Evolutionary conservation across 257 asterid species (phyloP), one percentile per base, ranked within the genome.

Genomic region (Solanum ossicruentum): DNA sequence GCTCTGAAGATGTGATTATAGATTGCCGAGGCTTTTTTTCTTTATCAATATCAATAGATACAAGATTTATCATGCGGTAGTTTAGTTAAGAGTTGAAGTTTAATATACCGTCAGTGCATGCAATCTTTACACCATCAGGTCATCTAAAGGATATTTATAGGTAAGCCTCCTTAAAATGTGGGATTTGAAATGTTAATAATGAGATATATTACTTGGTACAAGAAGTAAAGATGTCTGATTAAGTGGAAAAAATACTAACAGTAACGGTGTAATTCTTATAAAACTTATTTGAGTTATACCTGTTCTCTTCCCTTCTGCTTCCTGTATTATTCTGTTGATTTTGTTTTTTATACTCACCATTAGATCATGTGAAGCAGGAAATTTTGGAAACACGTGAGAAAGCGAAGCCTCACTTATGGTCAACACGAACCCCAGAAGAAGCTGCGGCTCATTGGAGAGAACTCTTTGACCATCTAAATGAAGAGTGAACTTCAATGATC

Each of bases 321-420:
- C 41, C 63, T 51, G 82, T 77, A 26, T 41, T 51, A 16, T 51
- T 77, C 51, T 23, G 45, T 77, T 77, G 81, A 51, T 51, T 77
- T 26, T 77, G 82, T 77, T 77, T 47, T 16, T 51, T 26, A 51
- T 77, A 23, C 82, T 51, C 63, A 77, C 63, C 82, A 51, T 67
- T 83, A 58, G 12, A 67, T 83, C 69, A 52, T 45, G 47, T 82
- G 80, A 65, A 83, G 51, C 85, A 83, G 85, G 81, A 83, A 67
- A 83, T 83, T 86, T 79, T 92, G 57, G 89, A 86, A 85, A 16
- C 12, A 17, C 93, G 94, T 3, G 91, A 92, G 88, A 90, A 90
- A 88, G 20, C 84, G 8, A 67, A 86, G 89, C 88, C 85, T 84
- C 96, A 91, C 63, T 89, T 92, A 65, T 92, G 96, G 96, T 23